Evolutionary conservation across 495 filamentous ascomycete genomes (phyloP).

Genomic region (Ramalina intermedia): DNA sequence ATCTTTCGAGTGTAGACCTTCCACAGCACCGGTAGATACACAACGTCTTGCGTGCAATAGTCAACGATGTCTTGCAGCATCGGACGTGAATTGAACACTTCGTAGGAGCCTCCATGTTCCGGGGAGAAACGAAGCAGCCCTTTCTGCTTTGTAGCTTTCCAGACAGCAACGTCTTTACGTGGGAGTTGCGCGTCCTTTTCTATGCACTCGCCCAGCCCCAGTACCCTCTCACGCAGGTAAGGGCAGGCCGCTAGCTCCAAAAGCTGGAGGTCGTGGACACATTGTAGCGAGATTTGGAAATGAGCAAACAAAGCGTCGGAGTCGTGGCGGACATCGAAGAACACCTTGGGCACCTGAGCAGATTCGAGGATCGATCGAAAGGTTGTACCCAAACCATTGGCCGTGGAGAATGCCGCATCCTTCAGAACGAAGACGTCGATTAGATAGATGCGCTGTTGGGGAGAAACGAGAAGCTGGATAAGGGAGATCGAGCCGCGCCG

Average conservation of each 20-base stretch:
- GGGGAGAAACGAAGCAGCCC: slow-evolving; percentile 26
- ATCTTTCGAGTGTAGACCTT: slow-evolving; percentile 18
- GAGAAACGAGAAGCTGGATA: slow-evolving; percentile 25
- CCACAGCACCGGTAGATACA: slow-evolving; percentile 25
- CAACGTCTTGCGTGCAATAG: slow-evolving; percentile 37
- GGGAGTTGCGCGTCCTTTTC: slow-evolving; percentile 16
- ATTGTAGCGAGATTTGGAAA: slow-evolving; percentile 23
- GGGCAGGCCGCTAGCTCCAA: slow-evolving; percentile 34
- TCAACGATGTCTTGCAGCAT: slow-evolving; percentile 24
- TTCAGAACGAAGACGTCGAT: slow-evolving; percentile 37
- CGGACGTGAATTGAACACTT: slow-evolving; percentile 36
- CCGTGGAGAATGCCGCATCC: slow-evolving; percentile 28
- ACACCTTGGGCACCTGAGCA: slow-evolving; percentile 17
- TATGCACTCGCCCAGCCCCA: slow-evolving; percentile 30
- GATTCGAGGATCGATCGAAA: slow-evolving; percentile 38
- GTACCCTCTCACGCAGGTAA: slow-evolving; percentile 6
- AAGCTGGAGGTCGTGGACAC: slow-evolving; percentile 40
- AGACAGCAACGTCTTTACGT: slow-evolving; percentile 12
- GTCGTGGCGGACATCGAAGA: slow-evolving; percentile 32
- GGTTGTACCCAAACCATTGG: slow-evolving; percentile 17
- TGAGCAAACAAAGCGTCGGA: slow-evolving; percentile 39
- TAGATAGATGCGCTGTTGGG: slow-evolving; percentile 25
- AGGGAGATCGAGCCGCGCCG: slow-evolving; percentile 37
- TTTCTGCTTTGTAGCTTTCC: slow-evolving; percentile 29
- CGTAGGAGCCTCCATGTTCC: slow-evolving; percentile 28